A percentile compares a stretch with the other conserved stretches of the same genome.
phyloP scores from a whole-genome alignment of 2,329 filamentous ascomycete species.

The Daldinia sp. region DNA sequence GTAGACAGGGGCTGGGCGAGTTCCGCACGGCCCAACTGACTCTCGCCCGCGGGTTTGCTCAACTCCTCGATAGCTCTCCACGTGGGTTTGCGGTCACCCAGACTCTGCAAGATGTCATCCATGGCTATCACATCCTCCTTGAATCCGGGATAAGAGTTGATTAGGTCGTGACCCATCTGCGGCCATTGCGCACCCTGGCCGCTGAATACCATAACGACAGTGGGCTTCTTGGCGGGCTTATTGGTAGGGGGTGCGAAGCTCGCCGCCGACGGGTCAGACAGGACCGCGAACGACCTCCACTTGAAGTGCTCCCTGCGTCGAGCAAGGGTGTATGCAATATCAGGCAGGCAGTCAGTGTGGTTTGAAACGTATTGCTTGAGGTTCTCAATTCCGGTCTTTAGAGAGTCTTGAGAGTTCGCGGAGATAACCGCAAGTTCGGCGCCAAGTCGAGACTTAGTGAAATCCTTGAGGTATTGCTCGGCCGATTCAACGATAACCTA shows the following conservation, averaged over 20 bases:
- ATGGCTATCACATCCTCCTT: conserved; percentile 3
- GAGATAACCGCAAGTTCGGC: conserved; percentile 7
- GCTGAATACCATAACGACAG: conserved; percentile 37
- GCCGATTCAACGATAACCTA: conserved; percentile 34
- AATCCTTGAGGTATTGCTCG: conserved; percentile 10
- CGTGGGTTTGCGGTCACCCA: not conserved
- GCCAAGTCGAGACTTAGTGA: conserved; percentile 7
- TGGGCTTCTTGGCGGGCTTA: not conserved
- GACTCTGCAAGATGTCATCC: conserved; percentile 2
- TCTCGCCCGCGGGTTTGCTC: not conserved
- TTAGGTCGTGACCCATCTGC: conserved; percentile 30
- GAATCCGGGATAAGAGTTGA: conserved; percentile 22
- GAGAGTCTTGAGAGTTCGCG: conserved; percentile 13
- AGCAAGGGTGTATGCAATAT: conserved; percentile 10
- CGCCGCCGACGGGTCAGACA: not conserved
- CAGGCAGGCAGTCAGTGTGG: not conserved
- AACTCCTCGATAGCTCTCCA: conserved; percentile 4
- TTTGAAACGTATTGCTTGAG: conserved; percentile 10
- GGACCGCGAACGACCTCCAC: conserved; percentile 11
- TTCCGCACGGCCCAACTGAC: conserved; percentile 19
- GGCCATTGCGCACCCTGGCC: conserved; percentile 44
- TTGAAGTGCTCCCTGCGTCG: conserved; percentile 12
- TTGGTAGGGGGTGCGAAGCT: conserved; percentile 3
- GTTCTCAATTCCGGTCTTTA: conserved; percentile 10
- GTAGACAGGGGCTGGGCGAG: conserved; percentile 47